These are phyloP conservation scores for Nephromyces sp. DNA, from an alignment of 169 alveolate species.

Conservation along the genomic window DNA sequence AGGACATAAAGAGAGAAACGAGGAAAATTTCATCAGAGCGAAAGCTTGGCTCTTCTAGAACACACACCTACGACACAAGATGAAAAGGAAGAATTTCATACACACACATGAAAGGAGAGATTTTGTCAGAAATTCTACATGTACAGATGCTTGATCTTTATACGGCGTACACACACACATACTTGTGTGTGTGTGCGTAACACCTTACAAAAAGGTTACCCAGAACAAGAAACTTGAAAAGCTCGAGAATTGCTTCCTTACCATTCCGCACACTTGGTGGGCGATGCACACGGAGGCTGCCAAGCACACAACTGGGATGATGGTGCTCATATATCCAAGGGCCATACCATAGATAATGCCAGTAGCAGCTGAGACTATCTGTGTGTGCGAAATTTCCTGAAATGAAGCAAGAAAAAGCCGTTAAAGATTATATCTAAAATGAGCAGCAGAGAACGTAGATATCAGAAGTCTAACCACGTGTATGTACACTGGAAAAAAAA, in stretches of 20 bases:
- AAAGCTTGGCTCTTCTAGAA: no score
- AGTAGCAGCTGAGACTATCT: slow-evolving; percentile 70
- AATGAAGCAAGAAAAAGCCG: background rate
- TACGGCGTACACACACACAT: no score
- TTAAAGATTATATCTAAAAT: background rate
- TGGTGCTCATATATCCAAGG: slow-evolving; percentile 71
- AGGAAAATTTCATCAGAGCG: no score
- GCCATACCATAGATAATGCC: slow-evolving; percentile 74
- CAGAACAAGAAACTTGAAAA: background rate
- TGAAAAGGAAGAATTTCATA: no score
- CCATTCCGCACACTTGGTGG: slow-evolving; percentile 55
- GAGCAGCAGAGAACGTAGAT: no score
- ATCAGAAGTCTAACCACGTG: no score
- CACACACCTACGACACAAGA: no score
- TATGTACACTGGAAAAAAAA: no score
- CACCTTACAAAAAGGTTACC: background rate
- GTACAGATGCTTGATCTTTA: no score
- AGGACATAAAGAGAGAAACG: no score
- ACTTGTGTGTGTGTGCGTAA: background rate
- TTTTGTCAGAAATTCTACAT: no score
- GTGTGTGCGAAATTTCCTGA: slow-evolving; percentile 63
- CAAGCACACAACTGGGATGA: slow-evolving; percentile 65
- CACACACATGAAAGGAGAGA: no score
- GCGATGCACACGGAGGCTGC: slow-evolving; percentile 61
- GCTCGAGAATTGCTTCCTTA: background rate